Evolutionary conservation across 2,329 filamentous ascomycete genomes (phyloP), one percentile per base, ranked within the genome.

Genomic region (Fusarium albosuccineum): DNA sequence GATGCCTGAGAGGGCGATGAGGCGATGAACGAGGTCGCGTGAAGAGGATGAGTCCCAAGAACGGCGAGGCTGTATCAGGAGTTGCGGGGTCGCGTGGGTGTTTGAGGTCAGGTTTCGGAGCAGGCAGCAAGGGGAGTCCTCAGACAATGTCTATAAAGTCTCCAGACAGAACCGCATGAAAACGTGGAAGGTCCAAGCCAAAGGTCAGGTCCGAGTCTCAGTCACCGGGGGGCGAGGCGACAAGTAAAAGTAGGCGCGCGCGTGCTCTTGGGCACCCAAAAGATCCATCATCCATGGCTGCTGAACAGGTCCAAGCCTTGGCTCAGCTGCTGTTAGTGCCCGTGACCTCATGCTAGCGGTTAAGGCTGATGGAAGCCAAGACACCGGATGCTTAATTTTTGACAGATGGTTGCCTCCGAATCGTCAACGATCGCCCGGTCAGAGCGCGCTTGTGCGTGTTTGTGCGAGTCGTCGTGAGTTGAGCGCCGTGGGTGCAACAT

Each of bases 31-130:
- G 29, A 57, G 67, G 67, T 68, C 67, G 44, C 66, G 67, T 69
- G 67, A 55, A 58, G 33, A 44, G 41, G 11, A 41, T 67, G 67
- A 60, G 67, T 67, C 60, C n/a, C 59, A 50, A 44, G 59, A 44
- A 44, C 56, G 53, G 50, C 30, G 52, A 64, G 51, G 54, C 54
- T 57, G 46, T 70, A 70, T 67, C 67, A 70, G 67, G 60, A 65
- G 67, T 57, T 46, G 67, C 39, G 40, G 34, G 66, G 66, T 69
- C 67, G 36, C 66, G 67, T 69, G 67, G 62, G 27, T 70, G 60
- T 69, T 49, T 54, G 36, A 57, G 57, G 67, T 68, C 67, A 70
- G 67, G 64, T 59, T 57, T 64, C 39, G 34, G 52, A 40, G 41
- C 42, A 61, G 64, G 60, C 64, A 64, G 54, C 36, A 42, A 33